phyloP scores from a whole-genome alignment of 140 eudicot species.

The Senecio squalidus region DNA sequence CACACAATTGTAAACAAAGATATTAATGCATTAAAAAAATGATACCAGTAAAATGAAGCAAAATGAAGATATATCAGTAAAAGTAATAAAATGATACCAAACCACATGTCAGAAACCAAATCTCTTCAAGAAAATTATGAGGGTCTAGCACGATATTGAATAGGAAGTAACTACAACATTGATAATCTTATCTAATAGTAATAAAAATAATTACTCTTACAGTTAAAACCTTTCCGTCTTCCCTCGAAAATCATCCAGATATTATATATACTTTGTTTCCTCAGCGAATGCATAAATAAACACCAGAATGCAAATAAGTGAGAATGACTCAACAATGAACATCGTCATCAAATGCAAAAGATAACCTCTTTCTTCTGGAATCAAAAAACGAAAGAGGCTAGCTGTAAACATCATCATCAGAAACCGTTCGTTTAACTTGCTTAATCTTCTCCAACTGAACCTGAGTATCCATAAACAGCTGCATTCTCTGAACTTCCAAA shows the following conservation, averaged over 20 bases:
- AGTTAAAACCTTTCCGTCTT: constrained; percentile 24
- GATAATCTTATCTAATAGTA: constrained; percentile 20
- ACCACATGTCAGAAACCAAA: constrained; percentile 3
- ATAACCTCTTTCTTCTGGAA: too few relatives aligned
- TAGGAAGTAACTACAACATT: constrained; percentile 30
- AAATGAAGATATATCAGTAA: neutral
- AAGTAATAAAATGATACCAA: neutral
- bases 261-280: constrained; percentile 26
- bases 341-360: constrained; percentile 5
- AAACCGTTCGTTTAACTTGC: constrained; percentile 35
- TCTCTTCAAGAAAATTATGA: constrained; percentile 21
- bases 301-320: constrained; percentile 12
- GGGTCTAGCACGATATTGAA: constrained; percentile 18
- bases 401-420: constrained; percentile 37
- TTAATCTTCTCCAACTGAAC: constrained; percentile 49
- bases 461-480: constrained; percentile 44
- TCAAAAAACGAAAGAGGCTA: neutral
- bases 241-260: constrained; percentile 27
- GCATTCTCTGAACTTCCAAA: constrained; percentile 49
- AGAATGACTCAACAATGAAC: constrained; percentile 9
- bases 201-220: constrained; percentile 20
- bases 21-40: neutral
- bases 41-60: neutral
- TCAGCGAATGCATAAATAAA: constrained; percentile 16
- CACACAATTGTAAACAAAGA: neutral